Evolutionary conservation across 1,139 yeast species (phyloP).

Genomic region (Suhomyces maxii): DNA sequence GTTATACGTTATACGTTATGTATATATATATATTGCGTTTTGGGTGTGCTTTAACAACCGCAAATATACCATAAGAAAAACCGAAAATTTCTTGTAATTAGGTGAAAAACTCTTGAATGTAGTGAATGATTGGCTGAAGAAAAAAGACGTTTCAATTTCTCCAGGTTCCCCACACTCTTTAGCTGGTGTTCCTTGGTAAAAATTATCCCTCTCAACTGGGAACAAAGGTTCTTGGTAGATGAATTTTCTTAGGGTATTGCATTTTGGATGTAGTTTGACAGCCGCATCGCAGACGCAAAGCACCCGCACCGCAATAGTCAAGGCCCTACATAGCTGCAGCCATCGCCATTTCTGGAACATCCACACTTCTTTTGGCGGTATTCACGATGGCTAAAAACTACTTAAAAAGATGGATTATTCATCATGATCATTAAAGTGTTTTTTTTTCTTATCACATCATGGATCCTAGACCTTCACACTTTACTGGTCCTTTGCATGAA

Average conservation of each 20-base stretch:
- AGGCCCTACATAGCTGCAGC: not conserved
- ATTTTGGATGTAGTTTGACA: not conserved
- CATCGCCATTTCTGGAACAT: not conserved
- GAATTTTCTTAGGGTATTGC: not conserved
- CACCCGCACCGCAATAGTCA: slow-evolving; percentile 3
- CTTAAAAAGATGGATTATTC: not conserved
- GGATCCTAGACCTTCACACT: slow-evolving; percentile 19
- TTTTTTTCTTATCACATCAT: slow-evolving; percentile 1
- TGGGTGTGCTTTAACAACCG: too few relatives aligned
- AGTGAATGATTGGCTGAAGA: too few relatives aligned
- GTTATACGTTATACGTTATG: too few relatives aligned
- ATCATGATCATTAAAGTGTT: not conserved
- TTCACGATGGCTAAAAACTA: not conserved
- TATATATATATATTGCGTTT: too few relatives aligned
- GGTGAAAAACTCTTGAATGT: too few relatives aligned
- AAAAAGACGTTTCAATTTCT: too few relatives aligned
- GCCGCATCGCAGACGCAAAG: not conserved
- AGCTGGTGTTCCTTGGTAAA: too few relatives aligned
- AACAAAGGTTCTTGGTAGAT: too few relatives aligned
- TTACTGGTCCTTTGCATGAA: slow-evolving; percentile 18
- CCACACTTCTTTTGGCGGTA: not conserved
- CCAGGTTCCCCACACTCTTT: too few relatives aligned
- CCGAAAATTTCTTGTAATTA: too few relatives aligned
- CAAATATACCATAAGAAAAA: too few relatives aligned
- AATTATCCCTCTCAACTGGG: too few relatives aligned